Evolutionary conservation across 352 stramenopile species (phyloP).

Genomic region (Pythium biforme): DNA sequence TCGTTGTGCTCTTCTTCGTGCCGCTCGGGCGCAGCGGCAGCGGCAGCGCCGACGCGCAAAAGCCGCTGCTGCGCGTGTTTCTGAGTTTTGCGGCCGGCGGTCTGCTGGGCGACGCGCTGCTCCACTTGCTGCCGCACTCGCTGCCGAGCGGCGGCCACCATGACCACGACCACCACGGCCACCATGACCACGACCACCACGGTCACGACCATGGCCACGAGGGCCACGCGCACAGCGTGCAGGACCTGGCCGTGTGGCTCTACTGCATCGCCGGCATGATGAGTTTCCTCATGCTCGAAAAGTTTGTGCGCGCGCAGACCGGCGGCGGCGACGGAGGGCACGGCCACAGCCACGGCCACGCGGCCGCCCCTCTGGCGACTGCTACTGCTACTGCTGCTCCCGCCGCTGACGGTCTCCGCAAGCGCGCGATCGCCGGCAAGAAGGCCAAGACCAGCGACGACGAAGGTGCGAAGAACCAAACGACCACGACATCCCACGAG

Average conservation of each 20-base stretch:
- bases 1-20: slow-evolving; percentile 69
- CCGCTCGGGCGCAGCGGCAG: slow-evolving; percentile 50
- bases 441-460: slow-evolving; percentile 21
- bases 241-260: slow-evolving; percentile 69
- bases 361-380: slow-evolving; percentile 28
- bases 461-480: slow-evolving; percentile 23
- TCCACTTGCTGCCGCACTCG: slow-evolving; percentile 90
- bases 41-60: slow-evolving; percentile 53
- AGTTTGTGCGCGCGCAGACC: slow-evolving; percentile 74
- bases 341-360: slow-evolving; percentile 36
- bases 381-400: slow-evolving; percentile 12
- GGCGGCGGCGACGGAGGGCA: slow-evolving; percentile 30
- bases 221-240: slow-evolving; percentile 54
- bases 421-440: slow-evolving; percentile 12
- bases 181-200: slow-evolving; percentile 29
- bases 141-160: slow-evolving; percentile 35
- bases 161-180: not conserved
- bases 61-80: slow-evolving; percentile 78
- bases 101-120: slow-evolving; percentile 87
- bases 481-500: not conserved
- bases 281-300: slow-evolving; percentile 79
- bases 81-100: slow-evolving; percentile 88
- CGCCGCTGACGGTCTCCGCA: not conserved
- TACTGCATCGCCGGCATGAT: slow-evolving; percentile 76
- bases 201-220: slow-evolving; percentile 37